Evolutionary conservation across 1,284 basidiomycete genomes (phyloP), one percentile per base, ranked within the genome.

Genomic region (Malassezia yamatoensis): DNA sequence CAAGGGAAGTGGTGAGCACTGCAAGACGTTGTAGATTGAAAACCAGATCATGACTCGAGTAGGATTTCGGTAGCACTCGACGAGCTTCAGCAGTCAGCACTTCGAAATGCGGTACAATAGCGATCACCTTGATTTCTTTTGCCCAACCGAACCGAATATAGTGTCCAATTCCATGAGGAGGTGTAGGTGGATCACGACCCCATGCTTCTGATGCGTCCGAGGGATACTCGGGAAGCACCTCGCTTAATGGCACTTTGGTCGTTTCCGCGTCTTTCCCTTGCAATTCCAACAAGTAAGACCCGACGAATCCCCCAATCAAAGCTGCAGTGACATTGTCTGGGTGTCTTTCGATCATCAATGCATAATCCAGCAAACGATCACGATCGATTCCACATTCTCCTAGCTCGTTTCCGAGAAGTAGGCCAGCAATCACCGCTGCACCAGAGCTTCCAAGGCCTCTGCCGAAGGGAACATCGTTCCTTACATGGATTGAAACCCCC

Each of bases 271-370:
- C 72, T 37, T 70, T 59, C 11, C 65, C 35, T 68, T 73, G 37
- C 72, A 98, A 81, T 75, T 96, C 93, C 56, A 86, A 82, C 53
- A 98, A 81, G 79, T 98, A 99, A 6, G 87, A 88, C 10, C 93
- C 94, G n/a, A 98, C 89, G 75, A 99, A 98, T 0, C 94, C 94
- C 38, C 94, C 94, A 33, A 96, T 82, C 35, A 99, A 82, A 0
- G 93, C 93, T 0, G 94, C 94, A 0, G 94, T 94, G 63, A 99
- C 93, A 75, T 99, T 99, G 78, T 99, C 94, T 8, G 94, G 94
- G 76, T 99, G 94, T 10, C 94, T 83, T 77, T 99, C 94, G 67
- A 99, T 91, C 94, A 99, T 98, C 55, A 99, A 81, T 1, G 94
- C 91, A 73, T 90, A 93, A 77, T 99, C 94, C 54, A 98, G 82